Evolutionary conservation across 176 grass and related monocot genomes (phyloP), one percentile per base, ranked within the genome.

Genomic region (Bolboschoenus planiculmis): DNA sequence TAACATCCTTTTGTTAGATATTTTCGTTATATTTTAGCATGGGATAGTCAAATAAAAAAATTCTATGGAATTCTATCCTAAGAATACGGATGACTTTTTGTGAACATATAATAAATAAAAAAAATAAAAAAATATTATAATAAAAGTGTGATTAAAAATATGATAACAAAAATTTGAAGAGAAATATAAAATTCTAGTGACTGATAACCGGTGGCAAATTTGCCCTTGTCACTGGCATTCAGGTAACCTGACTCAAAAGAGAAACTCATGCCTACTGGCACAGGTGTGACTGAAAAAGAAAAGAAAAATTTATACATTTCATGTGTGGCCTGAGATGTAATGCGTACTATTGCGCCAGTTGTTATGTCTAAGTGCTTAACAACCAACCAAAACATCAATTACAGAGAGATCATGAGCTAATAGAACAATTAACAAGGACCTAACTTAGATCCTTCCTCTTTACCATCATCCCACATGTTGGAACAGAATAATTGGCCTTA

Each of bases 381-480:
- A 30, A 76, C 11, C 24, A 76, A 75, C 44, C 72, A 76, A 51
- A 31, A 76, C 72, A 76, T 8, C 43, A 76, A 76, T 76, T 18
- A 31, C 5, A 13, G 2, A 31, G 11, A 75, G 42, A 76, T 76
- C 14, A 51, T 76, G 24, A 51, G 24, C 24, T 50, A 50, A 76
- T 48, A 1, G 11, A 33, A 26, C 44, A 31, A 51, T 76, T 50
- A 76, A 76, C 24, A 31, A 76, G 2, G 13, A 76, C 13, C 23
- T 76, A 76, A 75, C 5, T 33, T 29, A 75, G 40, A 31, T 75
- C 43, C 71, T 75, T 75, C 71, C 43, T 50, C 13, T 30, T 2
- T 3, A 75, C 40, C 71, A 51, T 75, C 71, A 50, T 18, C 24
- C 43, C 71, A 8, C 21, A 75, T 30, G 11, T 35, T 75, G 43